A percentile compares a stretch with the other conserved stretches of the same genome.
Conservation (phyloP, 2,329 filamentous ascomycete genomes). For the Fusarium napiforme region DNA sequence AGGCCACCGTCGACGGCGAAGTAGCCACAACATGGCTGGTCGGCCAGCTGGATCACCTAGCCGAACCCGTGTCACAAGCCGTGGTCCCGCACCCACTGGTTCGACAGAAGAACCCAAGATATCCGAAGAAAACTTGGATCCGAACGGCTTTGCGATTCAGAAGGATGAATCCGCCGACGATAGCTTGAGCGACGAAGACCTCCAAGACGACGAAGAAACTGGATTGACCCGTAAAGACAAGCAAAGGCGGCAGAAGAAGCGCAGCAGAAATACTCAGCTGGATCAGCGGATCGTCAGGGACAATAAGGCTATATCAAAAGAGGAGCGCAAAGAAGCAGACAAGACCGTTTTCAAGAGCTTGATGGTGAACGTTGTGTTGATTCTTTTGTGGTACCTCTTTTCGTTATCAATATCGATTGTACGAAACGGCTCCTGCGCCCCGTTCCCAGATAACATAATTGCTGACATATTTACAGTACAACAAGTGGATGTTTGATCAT, state of each 20-base stretch:
- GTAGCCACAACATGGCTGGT: conserved; percentile 55
- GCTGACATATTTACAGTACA: conserved; percentile 72
- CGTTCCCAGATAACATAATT: background rate
- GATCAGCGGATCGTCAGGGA: conserved; percentile 75
- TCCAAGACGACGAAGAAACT: conserved; percentile 89
- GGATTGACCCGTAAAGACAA: conserved; percentile 81
- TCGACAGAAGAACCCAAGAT: conserved; percentile 58
- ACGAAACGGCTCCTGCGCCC: conserved; percentile 52
- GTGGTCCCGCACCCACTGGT: conserved; percentile 38
- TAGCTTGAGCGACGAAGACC: conserved; percentile 75
- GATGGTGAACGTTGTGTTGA: conserved; percentile 81
- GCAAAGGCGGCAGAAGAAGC: conserved; percentile 73
- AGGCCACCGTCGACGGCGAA: conserved; percentile 66
- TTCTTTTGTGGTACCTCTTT: conserved; percentile 89
- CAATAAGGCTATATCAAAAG: conserved; percentile 66
- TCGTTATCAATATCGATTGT: conserved; percentile 92
- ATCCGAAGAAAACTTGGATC: conserved; percentile 54
- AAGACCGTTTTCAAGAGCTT: conserved; percentile 75
- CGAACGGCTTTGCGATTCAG: conserved; percentile 41
- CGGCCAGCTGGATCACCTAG: conserved; percentile 47
- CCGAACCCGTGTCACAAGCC: conserved; percentile 42
- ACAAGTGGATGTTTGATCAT: conserved; percentile 99
- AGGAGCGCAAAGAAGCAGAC: conserved; percentile 81
- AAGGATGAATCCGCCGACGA: conserved; percentile 58
- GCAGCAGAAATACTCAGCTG: conserved; percentile 73